Percentiles rank a stretch among this genome's conserved stretches.
These are phyloP conservation scores for Scenedesmus sp. DNA, from an alignment of 163 green algal species.

Conservation along the genomic window DNA sequence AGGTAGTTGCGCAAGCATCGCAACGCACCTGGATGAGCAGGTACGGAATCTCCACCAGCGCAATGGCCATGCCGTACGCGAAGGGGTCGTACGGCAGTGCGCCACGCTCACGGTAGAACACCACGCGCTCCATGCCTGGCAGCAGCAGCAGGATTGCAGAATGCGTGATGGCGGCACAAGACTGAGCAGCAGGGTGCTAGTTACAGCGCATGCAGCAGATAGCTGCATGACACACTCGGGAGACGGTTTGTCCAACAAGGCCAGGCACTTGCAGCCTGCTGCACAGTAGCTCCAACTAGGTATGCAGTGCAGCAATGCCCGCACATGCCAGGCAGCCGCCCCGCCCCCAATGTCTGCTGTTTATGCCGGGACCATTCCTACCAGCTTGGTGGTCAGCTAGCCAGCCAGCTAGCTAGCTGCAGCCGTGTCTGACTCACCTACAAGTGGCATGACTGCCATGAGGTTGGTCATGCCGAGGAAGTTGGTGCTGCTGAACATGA, in stretches of 20 bases:
- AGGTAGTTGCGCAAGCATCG: not conserved
- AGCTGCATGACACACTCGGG: not conserved
- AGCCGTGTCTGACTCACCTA: constrained; percentile 53
- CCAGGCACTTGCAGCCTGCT: too few species aligned
- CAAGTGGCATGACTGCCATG: constrained; percentile 81
- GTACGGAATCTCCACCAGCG: constrained; percentile 42
- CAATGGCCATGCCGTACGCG: constrained; percentile 35
- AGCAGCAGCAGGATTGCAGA: not conserved
- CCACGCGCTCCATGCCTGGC: constrained; percentile 44
- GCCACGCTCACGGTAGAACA: constrained; percentile 78
- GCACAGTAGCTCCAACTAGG: too few species aligned
- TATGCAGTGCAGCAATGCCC: too few species aligned
- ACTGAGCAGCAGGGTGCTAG: too few species aligned
- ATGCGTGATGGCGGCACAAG: not conserved
- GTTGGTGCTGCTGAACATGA: constrained; percentile 59
- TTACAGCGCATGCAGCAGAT: not conserved
- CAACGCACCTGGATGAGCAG: constrained; percentile 34
- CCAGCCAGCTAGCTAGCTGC: not conserved
- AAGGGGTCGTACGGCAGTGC: constrained; percentile 75
- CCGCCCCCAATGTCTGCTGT: not conserved
- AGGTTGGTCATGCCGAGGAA: constrained; percentile 87
- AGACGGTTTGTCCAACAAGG: too few species aligned
- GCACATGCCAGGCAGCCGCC: not conserved
- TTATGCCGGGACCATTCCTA: not conserved
- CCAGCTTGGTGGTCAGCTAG: too few species aligned